phyloP scores from a whole-genome alignment of 441 rosid genomes.

The Erodium texanum region DNA sequence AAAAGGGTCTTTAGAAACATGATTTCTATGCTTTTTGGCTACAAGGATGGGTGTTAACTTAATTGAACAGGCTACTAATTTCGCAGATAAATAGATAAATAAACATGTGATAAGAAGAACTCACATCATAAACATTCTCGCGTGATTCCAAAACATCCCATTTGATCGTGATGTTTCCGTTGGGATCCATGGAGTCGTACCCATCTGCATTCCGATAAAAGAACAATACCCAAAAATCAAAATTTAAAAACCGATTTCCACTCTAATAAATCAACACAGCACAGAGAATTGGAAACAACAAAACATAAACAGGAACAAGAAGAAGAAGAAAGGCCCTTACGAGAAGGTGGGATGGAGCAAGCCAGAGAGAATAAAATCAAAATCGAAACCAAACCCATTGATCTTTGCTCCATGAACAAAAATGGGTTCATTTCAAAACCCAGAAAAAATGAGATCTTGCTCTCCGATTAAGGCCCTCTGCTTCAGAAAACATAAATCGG shows the following conservation, averaged over 20 bases:
- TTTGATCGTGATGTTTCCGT: background rate
- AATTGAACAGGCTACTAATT: too few relatives aligned
- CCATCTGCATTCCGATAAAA: background rate
- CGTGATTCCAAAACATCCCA: background rate
- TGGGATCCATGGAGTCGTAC: constrained; percentile 2
- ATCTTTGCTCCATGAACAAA: background rate
- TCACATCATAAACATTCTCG: background rate
- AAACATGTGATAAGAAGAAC: background rate
- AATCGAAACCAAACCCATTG: background rate
- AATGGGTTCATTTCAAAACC: constrained; percentile 4
- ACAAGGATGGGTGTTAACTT: background rate
- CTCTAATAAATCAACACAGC: background rate
- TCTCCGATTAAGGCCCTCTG: background rate
- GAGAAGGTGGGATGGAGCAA: background rate
- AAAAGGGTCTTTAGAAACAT: background rate
- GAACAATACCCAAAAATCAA: background rate
- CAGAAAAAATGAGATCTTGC: background rate
- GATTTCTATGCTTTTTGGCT: background rate
- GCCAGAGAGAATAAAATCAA: background rate
- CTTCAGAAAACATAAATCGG: background rate
- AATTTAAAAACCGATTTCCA: background rate
- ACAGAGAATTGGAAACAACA: background rate
- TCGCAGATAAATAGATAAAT: background rate
- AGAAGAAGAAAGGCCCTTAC: background rate
- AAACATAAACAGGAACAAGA: background rate